A percentile compares a stretch with the other conserved stretches of the same genome.
Conservation (phyloP, 2,329 filamentous ascomycete species). For the Arthroderma sp. region DNA sequence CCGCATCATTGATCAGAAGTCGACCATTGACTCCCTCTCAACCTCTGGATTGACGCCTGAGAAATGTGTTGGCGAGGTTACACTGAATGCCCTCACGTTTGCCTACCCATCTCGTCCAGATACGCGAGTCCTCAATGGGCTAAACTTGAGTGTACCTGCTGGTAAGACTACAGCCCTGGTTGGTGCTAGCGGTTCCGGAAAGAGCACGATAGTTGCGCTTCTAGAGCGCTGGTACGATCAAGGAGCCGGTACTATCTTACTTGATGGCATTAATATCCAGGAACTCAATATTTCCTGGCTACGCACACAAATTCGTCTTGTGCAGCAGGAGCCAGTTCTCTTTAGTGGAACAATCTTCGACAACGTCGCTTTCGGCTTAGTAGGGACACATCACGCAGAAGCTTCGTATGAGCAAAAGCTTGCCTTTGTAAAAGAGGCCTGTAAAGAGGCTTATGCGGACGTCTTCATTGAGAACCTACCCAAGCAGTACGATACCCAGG, state of each 20-base stretch:
- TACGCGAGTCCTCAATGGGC: conserved; percentile 20
- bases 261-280: conserved; percentile 66
- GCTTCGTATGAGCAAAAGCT: conserved; percentile 8
- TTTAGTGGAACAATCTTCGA: conserved; percentile 72
- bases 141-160: conserved; percentile 56
- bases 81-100: conserved; percentile 53
- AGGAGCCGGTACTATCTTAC: conserved; percentile 56
- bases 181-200: conserved; percentile 38
- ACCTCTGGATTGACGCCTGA: conserved; percentile 54
- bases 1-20: conserved; percentile 67
- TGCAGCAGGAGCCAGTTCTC: conserved; percentile 74
- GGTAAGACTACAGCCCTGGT: conserved; percentile 78
- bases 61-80: conserved; percentile 55
- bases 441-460: conserved; percentile 47
- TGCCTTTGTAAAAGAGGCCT: conserved; percentile 28
- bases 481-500: conserved; percentile 40
- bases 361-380: conserved; percentile 54
- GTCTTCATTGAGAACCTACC: conserved; percentile 44
- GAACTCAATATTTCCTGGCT: conserved; percentile 63
- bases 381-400: conserved; percentile 35
- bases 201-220: conserved; percentile 31
- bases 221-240: conserved; percentile 59
- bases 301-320: conserved; percentile 69
- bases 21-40: conserved; percentile 59
- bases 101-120: conserved; percentile 37